A percentile compares a stretch with the other conserved stretches of the same genome.
phyloP scores from a whole-genome alignment of 2,329 filamentous ascomycete genomes.

The Nemania sp. region DNA sequence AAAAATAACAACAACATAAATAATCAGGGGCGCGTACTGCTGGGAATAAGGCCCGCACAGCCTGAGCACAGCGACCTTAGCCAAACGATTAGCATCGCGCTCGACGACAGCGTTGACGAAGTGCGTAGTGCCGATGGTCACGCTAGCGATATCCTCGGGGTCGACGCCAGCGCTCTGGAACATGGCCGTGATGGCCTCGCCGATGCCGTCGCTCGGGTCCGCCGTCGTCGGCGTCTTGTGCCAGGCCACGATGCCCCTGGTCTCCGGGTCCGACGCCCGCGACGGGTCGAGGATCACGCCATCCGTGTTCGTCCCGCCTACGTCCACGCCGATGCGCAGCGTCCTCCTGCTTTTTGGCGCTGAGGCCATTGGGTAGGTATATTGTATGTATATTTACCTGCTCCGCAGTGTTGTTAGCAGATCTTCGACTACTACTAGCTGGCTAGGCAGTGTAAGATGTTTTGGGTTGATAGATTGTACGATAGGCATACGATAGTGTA shows the following conservation, averaged over 20 bases:
- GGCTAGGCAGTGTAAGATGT: no score
- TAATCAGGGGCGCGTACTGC: conserved; percentile 32
- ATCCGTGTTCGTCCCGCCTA: conserved; percentile 56
- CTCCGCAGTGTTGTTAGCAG: conserved; percentile 4
- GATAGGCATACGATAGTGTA: no score
- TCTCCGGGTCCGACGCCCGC: conserved; percentile 38
- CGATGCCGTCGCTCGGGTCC: conserved; percentile 52
- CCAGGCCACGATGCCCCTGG: conserved; percentile 52
- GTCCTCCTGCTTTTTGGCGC: conserved; percentile 17
- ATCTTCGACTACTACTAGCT: no score
- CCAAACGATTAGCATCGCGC: conserved; percentile 51
- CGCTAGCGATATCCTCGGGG: conserved; percentile 47
- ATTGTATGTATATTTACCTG: no score
- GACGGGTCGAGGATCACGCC: conserved; percentile 53
- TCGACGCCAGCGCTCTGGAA: conserved; percentile 37
- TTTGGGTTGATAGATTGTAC: no score
- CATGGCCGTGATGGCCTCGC: conserved; percentile 49
- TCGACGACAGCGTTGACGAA: conserved; percentile 64
- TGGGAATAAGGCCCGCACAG: conserved; percentile 58
- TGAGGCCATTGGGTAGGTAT: conserved; percentile 29
- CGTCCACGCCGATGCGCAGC: conserved; percentile 39
- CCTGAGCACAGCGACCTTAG: conserved; percentile 56
- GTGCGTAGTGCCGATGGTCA: conserved; percentile 60
- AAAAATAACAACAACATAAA: background rate
- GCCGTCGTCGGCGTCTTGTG: conserved; percentile 54